Percentiles rank a stretch among this genome's conserved stretches.
Evolutionary conservation across 2,329 filamentous ascomycete genomes (phyloP).

Genomic region (Aspergillus fumigatus): DNA sequence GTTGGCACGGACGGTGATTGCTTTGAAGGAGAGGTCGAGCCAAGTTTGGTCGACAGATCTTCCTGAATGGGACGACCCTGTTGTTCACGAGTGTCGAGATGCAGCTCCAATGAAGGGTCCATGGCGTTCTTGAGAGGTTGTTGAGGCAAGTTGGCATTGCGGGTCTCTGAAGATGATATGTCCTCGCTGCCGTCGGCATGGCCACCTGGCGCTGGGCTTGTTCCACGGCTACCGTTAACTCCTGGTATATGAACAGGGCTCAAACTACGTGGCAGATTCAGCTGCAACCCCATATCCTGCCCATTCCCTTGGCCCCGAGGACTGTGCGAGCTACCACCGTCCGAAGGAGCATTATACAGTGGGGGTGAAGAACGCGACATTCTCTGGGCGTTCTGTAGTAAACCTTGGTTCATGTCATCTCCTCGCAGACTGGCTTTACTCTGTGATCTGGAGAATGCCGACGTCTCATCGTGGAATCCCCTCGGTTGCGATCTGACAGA

Average conservation of each 20-base stretch:
- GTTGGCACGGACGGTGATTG: slow-evolving; percentile 18
- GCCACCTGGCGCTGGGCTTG: slow-evolving; percentile 1
- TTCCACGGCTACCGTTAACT: slow-evolving; percentile 8
- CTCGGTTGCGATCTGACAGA: slow-evolving; percentile 36
- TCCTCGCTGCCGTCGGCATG: neutral
- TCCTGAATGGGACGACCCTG: slow-evolving; percentile 20
- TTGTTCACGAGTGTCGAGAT: slow-evolving; percentile 17
- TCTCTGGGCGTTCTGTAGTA: slow-evolving; percentile 54
- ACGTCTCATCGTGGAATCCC: slow-evolving; percentile 44
- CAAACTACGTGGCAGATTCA: slow-evolving; percentile 17
- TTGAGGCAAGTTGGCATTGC: neutral
- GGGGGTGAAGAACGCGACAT: slow-evolving; percentile 54
- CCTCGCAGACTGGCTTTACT: slow-evolving; percentile 37
- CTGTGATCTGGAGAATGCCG: slow-evolving; percentile 50
- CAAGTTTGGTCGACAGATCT: slow-evolving; percentile 10
- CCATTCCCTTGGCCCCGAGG: slow-evolving; percentile 12
- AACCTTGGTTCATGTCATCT: slow-evolving; percentile 47
- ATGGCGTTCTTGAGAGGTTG: slow-evolving; percentile 8
- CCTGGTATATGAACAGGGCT: slow-evolving; percentile 17
- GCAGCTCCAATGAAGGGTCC: slow-evolving; percentile 12
- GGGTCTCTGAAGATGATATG: neutral
- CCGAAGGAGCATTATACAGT: slow-evolving; percentile 17
- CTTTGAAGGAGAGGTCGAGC: slow-evolving; percentile 9
- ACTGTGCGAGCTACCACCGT: slow-evolving; percentile 8
- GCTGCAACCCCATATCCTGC: slow-evolving; percentile 16